These are phyloP conservation scores for Plenodomus biglobosus DNA, from an alignment of 2,329 filamentous ascomycete genomes.

Conservation along the genomic window DNA sequence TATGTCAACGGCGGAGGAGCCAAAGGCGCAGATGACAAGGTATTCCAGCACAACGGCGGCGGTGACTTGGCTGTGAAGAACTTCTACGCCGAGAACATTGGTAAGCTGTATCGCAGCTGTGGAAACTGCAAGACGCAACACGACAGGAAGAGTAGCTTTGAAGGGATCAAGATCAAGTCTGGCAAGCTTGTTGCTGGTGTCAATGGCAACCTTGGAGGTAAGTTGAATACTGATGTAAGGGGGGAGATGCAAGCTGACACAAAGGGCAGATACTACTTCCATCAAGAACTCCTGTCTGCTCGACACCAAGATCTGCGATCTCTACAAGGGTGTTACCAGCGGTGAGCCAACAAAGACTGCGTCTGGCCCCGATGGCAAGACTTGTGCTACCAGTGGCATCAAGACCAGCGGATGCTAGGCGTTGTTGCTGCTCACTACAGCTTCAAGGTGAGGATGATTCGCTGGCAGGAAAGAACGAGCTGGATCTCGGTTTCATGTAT, in stretches of 20 bases:
- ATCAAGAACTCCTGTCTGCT: constrained; percentile 32
- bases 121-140: constrained; percentile 35
- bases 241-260: neutral
- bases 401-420: constrained; percentile 27
- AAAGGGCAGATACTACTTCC: constrained; percentile 19
- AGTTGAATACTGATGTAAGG: constrained; percentile 4
- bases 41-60: constrained; percentile 39
- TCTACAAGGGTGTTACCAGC: constrained; percentile 32
- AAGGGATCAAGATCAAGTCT: constrained; percentile 24
- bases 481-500: neutral
- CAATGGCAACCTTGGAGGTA: constrained; percentile 35
- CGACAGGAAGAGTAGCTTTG: constrained; percentile 28
- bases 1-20: constrained; percentile 37
- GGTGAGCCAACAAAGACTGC: constrained; percentile 34
- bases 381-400: constrained; percentile 29
- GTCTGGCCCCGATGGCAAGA: constrained; percentile 29
- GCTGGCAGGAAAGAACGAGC: neutral
- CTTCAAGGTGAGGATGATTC: constrained; percentile 1
- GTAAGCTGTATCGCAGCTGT: constrained; percentile 38
- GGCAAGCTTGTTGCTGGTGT: constrained; percentile 29
- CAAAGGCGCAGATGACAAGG: constrained; percentile 31
- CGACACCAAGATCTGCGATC: constrained; percentile 27
- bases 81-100: constrained; percentile 33
- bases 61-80: constrained; percentile 37
- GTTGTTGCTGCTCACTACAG: neutral